Base-by-base conservation (phyloP, 2,329 filamentous ascomycete species). In the Knoxdaviesia capensis region DNA sequence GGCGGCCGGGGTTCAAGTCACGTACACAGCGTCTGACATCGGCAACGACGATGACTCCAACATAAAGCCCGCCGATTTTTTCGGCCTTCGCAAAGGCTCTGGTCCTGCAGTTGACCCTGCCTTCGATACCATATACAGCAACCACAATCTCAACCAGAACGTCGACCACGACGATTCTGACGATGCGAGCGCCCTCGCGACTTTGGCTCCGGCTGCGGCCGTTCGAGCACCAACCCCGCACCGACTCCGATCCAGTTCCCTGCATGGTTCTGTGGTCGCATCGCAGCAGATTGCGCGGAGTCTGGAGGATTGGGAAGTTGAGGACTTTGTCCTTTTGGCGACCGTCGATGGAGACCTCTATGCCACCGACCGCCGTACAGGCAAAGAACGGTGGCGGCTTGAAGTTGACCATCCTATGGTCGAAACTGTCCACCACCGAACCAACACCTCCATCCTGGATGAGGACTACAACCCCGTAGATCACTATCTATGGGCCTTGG, bases 261-360 rank as follows among this genome's bases (percentile, higher is more conserved):
- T 69, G 57, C 61, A 60, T 49, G 58, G 69, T 59, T 68, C 70
- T 59, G 77, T 76, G 54, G 68, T 81, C 61, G 73, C 80, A 67
- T 78, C 82, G 81, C 81, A 79, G 79, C 80, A 83, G 59, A 70
- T 71, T 80, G 88, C 86, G 87, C 87, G 88, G 77, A 92, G 80
- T 71, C 71, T 96, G 74, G 80, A 87, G 74, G 88, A 94, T 67
- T 96, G 88, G 88, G 85, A 94, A 81, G 87, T 94, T 66, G 88
- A 96, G 83, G 87, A 96, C 70, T 93, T 94, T 74, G 83, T 96
- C 66, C 84, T 98, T 69, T 71, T 98, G 81, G 88, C 90, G 83
- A 96, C 90, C 74, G 83, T 96, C 75, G 87, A 96, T 70, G 90
- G 90, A 70, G 83, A 85, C 59, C 75, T 96, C 54, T 83, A 94